Evolutionary conservation across 306 rosid species (phyloP), one percentile per base, ranked within the genome.

Genomic region (Trifolium subterraneum): DNA sequence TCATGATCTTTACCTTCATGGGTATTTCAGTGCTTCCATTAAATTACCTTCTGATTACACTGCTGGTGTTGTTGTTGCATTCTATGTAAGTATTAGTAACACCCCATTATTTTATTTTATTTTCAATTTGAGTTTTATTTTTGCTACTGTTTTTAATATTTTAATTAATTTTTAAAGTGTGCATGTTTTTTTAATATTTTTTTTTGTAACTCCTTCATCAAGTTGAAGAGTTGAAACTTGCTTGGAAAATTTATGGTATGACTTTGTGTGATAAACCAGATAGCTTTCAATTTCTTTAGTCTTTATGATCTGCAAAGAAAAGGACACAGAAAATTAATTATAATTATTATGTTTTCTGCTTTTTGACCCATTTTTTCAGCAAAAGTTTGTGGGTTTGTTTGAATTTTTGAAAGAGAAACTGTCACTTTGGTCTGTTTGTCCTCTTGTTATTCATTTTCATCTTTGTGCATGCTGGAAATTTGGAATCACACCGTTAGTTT

Each of bases 11-110:
- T 93, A 89, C 75, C 91, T 84, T 68, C 92, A 91, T 41, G 98
- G 98, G 33, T 90, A 85, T 80, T 91, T 91, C 84, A 87, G 98
- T 84, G 98, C 96, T 75, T 88, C 94, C 1, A 88, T 93, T 75
- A 91, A 93, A 92, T 72, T 93, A 80, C 98, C 98, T 10, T 52
- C 90, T 79, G 98, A 93, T 83, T 93, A 93, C 39, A 88, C 98
- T 68, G 98, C 98, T 44, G 98, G 98, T 45, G 94, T 91, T 72
- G 98, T 93, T 5, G 96, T 93, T 75, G 98, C 98, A 33, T 93
- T 93, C 70, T 93, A 93, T 84, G 98, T 93, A 81, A 93, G 98
- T 29, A 29, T 29, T 29, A 4, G 33, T 29, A 52, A 54, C 20
- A 41, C 0, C 14, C 10, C 47, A 41, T 41, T 15, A 2, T 55